Conservation (phyloP, 768 basidiomycete genomes). For the Coprinopsis sp. region DNA sequence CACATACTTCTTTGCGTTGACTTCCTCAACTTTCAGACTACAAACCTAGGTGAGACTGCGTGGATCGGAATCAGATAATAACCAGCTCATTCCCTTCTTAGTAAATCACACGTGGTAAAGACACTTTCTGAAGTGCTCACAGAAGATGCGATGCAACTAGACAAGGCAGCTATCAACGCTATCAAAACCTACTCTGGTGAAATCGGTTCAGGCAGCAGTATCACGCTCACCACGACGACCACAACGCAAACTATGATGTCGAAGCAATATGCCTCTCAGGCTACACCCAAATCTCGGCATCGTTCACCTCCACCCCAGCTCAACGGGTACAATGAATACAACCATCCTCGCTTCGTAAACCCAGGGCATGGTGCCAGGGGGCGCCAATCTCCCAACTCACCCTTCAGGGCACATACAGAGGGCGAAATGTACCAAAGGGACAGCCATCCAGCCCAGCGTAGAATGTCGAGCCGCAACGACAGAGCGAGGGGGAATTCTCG, state of each 20-base stretch:
- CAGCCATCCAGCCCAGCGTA: too few relatives aligned
- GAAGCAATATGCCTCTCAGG: constrained; percentile 9
- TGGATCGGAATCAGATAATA: not conserved
- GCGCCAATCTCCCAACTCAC: too few relatives aligned
- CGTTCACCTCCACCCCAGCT: not conserved
- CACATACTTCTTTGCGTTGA: not conserved
- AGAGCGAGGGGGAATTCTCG: too few relatives aligned
- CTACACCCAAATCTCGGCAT: not conserved
- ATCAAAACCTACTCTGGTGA: constrained; percentile 16
- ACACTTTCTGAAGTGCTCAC: constrained; percentile 10
- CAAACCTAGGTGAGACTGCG: constrained; percentile 1
- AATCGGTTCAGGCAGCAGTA: constrained; percentile 15
- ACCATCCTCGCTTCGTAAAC: too few relatives aligned
- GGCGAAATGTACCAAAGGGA: too few relatives aligned
- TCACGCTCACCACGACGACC: constrained; percentile 22
- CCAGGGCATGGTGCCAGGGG: too few relatives aligned
- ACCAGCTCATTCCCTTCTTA: not conserved
- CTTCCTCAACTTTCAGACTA: not conserved
- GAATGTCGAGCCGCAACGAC: too few relatives aligned
- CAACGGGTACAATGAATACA: not conserved
- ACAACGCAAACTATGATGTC: constrained; percentile 21
- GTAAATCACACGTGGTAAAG: not conserved
- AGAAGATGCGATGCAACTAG: constrained; percentile 13
- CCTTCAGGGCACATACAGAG: too few relatives aligned
- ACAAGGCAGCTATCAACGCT: constrained; percentile 16